A percentile compares a stretch with the other conserved stretches of the same genome.
These are phyloP conservation scores for Cokeromyces recurvatus DNA, from an alignment of 371 early-diverging fungal genomes.

Conservation along the genomic window DNA sequence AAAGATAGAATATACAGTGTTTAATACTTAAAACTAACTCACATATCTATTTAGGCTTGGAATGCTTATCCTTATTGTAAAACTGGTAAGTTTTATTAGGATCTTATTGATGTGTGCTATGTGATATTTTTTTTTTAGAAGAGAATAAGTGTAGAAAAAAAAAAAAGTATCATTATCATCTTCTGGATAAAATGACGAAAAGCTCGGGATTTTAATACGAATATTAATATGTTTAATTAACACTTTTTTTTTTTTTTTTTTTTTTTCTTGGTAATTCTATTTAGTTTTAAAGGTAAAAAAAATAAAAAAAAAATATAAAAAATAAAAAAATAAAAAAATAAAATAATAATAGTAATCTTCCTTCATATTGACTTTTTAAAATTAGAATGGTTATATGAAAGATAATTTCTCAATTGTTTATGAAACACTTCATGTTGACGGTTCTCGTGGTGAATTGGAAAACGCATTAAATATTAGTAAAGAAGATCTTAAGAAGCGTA, in stretches of 20 bases:
- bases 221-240: no score
- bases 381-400: conserved; percentile 68
- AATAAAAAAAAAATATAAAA: no score
- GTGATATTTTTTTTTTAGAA: no score
- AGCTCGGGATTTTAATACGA: no score
- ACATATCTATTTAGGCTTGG: conserved; percentile 54
- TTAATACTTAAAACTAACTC: background rate
- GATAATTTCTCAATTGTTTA: conserved; percentile 67
- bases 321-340: no score
- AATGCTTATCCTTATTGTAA: conserved; percentile 81
- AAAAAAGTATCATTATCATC: no score
- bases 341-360: background rate
- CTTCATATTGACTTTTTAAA: background rate
- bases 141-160: no score
- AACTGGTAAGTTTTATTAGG: conserved; percentile 55
- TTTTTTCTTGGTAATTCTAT: background rate
- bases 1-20: background rate
- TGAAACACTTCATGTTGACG: conserved; percentile 67
- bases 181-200: no score
- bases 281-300: conserved; percentile 15
- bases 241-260: no score
- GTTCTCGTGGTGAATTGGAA: conserved; percentile 67
- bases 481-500: conserved; percentile 52
- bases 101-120: no score
- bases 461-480: conserved; percentile 48